Conservation (phyloP, 2,329 filamentous ascomycete species). For the Cercospora sojina region DNA sequence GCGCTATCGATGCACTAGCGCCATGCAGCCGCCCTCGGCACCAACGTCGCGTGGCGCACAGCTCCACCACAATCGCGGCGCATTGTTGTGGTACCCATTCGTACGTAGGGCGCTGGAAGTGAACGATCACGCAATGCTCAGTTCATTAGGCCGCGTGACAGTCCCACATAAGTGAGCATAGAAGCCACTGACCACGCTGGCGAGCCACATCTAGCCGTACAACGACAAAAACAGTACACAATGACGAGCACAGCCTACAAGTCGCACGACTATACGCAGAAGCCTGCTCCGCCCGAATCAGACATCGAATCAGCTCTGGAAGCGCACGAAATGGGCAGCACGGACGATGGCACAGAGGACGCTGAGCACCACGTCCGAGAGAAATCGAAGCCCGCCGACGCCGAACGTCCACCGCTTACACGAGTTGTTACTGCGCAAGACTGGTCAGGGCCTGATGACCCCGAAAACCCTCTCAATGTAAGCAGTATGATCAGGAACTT, state of each 20-base stretch:
- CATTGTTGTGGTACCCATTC: not conserved
- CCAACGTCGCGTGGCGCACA: not conserved
- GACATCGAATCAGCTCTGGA: constrained; percentile 19
- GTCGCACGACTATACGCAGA: not conserved
- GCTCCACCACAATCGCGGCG: not conserved
- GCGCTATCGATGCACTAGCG: not conserved
- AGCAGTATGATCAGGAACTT: not conserved
- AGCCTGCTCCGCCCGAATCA: not conserved
- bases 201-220: not conserved
- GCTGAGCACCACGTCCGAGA: constrained; percentile 26
- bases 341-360: constrained; percentile 9
- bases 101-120: not conserved
- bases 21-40: not conserved
- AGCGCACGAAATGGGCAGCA: constrained; percentile 21
- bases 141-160: not conserved
- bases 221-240: not conserved
- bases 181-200: not conserved
- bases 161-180: not conserved
- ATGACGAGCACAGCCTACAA: not conserved
- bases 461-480: constrained; percentile 26
- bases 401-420: constrained; percentile 1
- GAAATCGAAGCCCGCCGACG: not conserved
- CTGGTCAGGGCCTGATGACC: constrained; percentile 32
- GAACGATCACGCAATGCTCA: not conserved
- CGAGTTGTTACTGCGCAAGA: constrained; percentile 26